phyloP scores from a whole-genome alignment of 164 flowering plant species.

The Macadamia tetraphylla region DNA sequence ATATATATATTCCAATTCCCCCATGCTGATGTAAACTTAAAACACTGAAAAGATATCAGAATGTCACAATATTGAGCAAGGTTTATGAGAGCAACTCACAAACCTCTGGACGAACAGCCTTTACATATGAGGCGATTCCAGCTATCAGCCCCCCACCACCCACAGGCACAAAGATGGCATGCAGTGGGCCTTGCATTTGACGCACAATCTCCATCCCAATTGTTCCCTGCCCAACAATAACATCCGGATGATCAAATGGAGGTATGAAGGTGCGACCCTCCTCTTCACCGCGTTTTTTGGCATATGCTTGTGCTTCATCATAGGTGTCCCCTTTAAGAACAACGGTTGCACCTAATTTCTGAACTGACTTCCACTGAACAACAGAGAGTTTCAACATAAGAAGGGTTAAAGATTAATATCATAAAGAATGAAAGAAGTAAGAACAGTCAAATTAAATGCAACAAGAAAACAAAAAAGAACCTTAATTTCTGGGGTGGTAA shows the following conservation, averaged over 20 bases:
- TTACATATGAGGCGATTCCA: conserved; percentile 92
- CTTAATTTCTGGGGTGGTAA: conserved; percentile 98
- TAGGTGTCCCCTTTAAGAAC: conserved; percentile 91
- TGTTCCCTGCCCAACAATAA: conserved; percentile 91
- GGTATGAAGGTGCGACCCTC: conserved; percentile 86
- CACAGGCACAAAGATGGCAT: conserved; percentile 95
- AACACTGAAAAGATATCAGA: too few species aligned
- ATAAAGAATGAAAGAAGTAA: not conserved
- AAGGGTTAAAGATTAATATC: not conserved
- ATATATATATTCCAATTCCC: too few species aligned
- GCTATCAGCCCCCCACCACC: conserved; percentile 99
- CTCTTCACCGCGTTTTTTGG: conserved; percentile 54
- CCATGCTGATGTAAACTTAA: too few species aligned
- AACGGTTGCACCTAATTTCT: conserved; percentile 83
- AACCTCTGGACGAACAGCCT: conserved; percentile 84
- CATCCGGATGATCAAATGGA: conserved; percentile 96
- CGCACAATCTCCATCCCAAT: conserved; percentile 92
- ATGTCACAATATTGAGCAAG: too few species aligned
- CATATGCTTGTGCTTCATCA: conserved; percentile 96
- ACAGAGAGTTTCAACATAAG: not conserved
- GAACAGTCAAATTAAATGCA: not conserved
- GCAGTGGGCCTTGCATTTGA: conserved; percentile 65
- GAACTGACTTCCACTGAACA: conserved; percentile 82
- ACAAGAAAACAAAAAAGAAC: conserved; percentile 20
- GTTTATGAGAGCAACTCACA: conserved; percentile 3